Evolutionary conservation across 176 grass and related monocot species (phyloP).

Genomic region (Avena eriantha): DNA sequence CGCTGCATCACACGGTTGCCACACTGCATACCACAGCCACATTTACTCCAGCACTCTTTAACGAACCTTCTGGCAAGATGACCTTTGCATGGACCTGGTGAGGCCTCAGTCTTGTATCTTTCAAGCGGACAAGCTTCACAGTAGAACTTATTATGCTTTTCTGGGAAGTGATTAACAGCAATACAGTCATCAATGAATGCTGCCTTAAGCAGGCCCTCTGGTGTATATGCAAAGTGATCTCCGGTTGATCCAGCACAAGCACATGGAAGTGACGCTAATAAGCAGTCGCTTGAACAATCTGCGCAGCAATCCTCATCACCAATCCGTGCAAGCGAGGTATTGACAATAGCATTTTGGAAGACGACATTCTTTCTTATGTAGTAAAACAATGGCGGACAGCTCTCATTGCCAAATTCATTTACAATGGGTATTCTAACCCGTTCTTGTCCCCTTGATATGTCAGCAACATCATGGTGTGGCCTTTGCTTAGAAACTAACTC

Average conservation of each 20-base stretch:
- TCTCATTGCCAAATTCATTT: slow-evolving; percentile 66
- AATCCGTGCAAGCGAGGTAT: slow-evolving; percentile 73
- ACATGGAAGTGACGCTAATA: slow-evolving; percentile 65
- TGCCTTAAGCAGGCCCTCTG: slow-evolving; percentile 63
- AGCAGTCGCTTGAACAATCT: slow-evolving; percentile 73
- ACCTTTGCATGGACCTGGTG: slow-evolving; percentile 62
- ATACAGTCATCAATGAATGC: slow-evolving; percentile 73
- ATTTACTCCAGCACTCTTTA: slow-evolving; percentile 92
- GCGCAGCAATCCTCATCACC: slow-evolving; percentile 72
- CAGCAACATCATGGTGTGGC: slow-evolving; percentile 60
- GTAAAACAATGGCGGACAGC: slow-evolving; percentile 57
- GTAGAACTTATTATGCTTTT: slow-evolving; percentile 56
- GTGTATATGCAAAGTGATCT: slow-evolving; percentile 65
- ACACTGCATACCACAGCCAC: slow-evolving; percentile 78
- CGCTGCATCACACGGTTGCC: slow-evolving; percentile 74
- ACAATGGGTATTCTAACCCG: slow-evolving; percentile 62
- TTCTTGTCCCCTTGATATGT: slow-evolving; percentile 81
- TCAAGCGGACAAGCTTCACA: slow-evolving; percentile 74
- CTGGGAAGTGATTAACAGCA: slow-evolving; percentile 42
- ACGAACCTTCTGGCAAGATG: slow-evolving; percentile 80
- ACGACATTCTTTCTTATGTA: slow-evolving; percentile 70
- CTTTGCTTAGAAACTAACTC: slow-evolving; percentile 46
- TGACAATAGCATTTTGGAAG: slow-evolving; percentile 63
- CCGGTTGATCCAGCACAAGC: slow-evolving; percentile 65
- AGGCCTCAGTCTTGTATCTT: slow-evolving; percentile 49